phyloP scores from a whole-genome alignment of 2,329 filamentous ascomycete species.

The Bipolaris oryzae region DNA sequence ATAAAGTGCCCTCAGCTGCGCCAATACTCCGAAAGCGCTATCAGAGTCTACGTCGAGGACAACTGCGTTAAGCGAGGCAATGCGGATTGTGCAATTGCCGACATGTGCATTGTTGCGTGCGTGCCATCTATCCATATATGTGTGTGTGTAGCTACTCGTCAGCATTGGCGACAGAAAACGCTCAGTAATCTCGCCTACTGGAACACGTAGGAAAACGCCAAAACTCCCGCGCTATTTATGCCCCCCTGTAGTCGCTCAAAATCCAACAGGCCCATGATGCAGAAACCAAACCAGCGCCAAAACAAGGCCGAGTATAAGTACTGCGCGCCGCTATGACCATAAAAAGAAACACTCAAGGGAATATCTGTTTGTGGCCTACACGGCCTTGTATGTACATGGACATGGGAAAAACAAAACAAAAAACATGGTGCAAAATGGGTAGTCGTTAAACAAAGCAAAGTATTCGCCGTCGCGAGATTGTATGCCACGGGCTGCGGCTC shows the following conservation, averaged over 20 bases:
- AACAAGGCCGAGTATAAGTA: background rate
- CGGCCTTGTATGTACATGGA: background rate
- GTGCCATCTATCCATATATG: background rate
- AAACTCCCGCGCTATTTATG: slow-evolving; percentile 10
- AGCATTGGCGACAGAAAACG: background rate
- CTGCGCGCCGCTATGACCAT: background rate
- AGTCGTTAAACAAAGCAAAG: slow-evolving; percentile 15
- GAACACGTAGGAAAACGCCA: slow-evolving; percentile 8
- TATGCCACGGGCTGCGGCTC: slow-evolving; percentile 11
- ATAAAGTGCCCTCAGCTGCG: background rate
- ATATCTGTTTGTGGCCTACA: background rate
- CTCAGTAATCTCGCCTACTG: slow-evolving; percentile 5
- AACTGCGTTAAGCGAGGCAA: background rate
- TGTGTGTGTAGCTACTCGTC: background rate
- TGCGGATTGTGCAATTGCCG: background rate
- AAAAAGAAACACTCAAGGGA: slow-evolving; percentile 1
- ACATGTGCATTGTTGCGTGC: slow-evolving; percentile 6
- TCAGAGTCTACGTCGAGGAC: background rate
- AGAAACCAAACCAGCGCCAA: slow-evolving; percentile 1
- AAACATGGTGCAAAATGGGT: background rate
- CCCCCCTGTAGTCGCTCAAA: slow-evolving; percentile 12
- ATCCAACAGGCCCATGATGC: slow-evolving; percentile 7
- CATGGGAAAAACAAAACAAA: background rate
- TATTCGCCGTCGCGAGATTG: slow-evolving; percentile 11
- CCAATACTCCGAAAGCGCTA: background rate